Evolutionary conservation across 768 basidiomycete species (phyloP).

Genomic region (Naganishia onofrii): DNA sequence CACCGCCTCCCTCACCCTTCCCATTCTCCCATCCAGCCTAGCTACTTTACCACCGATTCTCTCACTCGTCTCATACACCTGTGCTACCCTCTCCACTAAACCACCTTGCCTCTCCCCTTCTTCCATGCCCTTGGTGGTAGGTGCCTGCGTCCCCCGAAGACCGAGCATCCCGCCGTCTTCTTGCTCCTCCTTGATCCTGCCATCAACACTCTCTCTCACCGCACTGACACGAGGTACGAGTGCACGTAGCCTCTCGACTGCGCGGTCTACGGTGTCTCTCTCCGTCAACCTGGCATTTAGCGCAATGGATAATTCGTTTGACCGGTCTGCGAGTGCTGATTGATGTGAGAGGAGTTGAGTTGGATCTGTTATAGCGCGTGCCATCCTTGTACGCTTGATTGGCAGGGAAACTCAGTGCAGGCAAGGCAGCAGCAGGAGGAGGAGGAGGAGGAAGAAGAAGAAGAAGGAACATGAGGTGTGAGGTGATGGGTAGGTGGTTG

Average conservation of each 20-base stretch:
- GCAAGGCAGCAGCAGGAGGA: not conserved
- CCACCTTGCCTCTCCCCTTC: constrained; percentile 33
- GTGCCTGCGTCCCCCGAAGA: constrained; percentile 68
- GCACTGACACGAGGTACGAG: constrained; percentile 54
- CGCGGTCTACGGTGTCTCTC: constrained; percentile 63
- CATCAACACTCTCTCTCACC: constrained; percentile 36
- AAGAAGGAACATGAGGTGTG: not conserved
- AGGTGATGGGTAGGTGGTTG: not conserved
- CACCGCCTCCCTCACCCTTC: constrained; percentile 79
- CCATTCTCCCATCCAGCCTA: constrained; percentile 87
- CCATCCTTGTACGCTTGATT: not conserved
- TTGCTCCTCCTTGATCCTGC: not conserved
- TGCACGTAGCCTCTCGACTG: constrained; percentile 63
- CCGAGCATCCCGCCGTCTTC: not conserved
- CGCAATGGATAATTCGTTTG: constrained; percentile 70
- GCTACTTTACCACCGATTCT: constrained; percentile 88
- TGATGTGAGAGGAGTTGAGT: not conserved
- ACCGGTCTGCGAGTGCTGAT: constrained; percentile 64
- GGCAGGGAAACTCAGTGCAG: too few relatives aligned
- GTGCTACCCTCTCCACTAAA: constrained; percentile 47
- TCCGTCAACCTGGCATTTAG: constrained; percentile 70
- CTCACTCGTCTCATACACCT: constrained; percentile 56
- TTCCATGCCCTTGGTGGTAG: constrained; percentile 53
- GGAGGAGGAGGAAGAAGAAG: not conserved
- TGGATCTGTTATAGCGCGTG: not conserved